These are phyloP conservation scores for Zancudomyces culisetae DNA, from an alignment of 371 early-diverging fungal species.

Conservation along the genomic window DNA sequence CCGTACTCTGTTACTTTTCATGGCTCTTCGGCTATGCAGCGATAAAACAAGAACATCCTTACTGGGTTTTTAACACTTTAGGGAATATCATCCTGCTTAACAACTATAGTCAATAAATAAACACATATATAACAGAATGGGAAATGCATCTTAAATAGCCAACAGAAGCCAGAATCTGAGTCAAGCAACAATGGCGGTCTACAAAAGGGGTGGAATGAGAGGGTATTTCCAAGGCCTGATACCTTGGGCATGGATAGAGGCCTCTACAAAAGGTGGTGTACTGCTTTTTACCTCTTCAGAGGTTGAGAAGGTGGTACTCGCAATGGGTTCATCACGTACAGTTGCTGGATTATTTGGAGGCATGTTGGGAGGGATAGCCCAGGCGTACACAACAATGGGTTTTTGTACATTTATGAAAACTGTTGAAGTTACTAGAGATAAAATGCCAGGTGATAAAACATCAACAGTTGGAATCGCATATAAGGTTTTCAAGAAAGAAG, in stretches of 20 bases:
- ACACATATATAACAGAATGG: not conserved
- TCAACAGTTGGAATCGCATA: constrained; percentile 67
- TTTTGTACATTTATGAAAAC: constrained; percentile 99
- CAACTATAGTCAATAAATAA: not conserved
- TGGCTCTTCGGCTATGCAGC: too few species aligned
- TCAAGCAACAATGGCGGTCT: constrained; percentile 39
- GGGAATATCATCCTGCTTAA: not conserved
- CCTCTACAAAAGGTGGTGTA: constrained; percentile 84
- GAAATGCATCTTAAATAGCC: constrained; percentile 21
- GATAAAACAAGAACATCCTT: too few species aligned
- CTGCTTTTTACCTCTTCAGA: constrained; percentile 85
- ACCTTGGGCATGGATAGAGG: constrained; percentile 86
- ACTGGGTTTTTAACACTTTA: not conserved
- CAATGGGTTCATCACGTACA: constrained; percentile 27
- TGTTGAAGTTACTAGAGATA: constrained; percentile 92
- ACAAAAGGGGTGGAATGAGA: constrained; percentile 52
- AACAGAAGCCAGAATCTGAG: constrained; percentile 53
- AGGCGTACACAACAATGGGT: constrained; percentile 95
- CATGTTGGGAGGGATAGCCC: constrained; percentile 74
- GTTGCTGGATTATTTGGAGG: constrained; percentile 77
- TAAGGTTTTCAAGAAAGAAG: constrained; percentile 79
- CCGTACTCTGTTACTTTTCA: too few species aligned
- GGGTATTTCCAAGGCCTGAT: constrained; percentile 65
- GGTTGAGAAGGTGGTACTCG: constrained; percentile 52
- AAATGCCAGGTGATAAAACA: constrained; percentile 40